Evolutionary conservation across 2,329 filamentous ascomycete species (phyloP).

Genomic region (Camillea tinctor): DNA sequence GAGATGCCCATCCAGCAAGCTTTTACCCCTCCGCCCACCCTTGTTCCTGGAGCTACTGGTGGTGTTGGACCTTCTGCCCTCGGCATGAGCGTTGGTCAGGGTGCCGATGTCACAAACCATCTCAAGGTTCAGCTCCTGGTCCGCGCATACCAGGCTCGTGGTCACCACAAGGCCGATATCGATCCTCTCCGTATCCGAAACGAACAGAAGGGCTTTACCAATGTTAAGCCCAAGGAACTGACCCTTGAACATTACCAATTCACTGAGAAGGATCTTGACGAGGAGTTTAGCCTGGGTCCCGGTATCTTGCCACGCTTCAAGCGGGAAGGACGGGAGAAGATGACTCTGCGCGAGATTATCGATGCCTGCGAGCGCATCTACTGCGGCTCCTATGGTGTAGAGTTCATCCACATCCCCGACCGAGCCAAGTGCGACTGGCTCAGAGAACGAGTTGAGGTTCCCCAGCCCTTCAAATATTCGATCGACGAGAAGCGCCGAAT

Average conservation of each 20-base stretch:
- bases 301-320: conserved; percentile 95
- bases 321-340: conserved; percentile 84
- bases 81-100: conserved; percentile 63
- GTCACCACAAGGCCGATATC: conserved; percentile 97
- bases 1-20: conserved; percentile 97
- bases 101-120: conserved; percentile 88
- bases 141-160: conserved; percentile 94
- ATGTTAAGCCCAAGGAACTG: conserved; percentile 87
- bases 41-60: conserved; percentile 79
- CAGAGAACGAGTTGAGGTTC: conserved; percentile 89
- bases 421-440: conserved; percentile 98
- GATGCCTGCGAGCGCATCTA: conserved; percentile 92
- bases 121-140: conserved; percentile 97
- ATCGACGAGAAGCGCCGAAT: conserved; percentile 98
- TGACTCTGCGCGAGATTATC: conserved; percentile 94
- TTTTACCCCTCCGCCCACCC: conserved; percentile 91
- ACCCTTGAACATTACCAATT: conserved; percentile 94
- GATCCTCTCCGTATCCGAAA: conserved; percentile 93
- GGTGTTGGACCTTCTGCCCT: conserved; percentile 73
- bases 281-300: conserved; percentile 87
- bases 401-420: conserved; percentile 99
- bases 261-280: conserved; percentile 88
- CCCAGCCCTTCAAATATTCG: conserved; percentile 93
- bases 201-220: conserved; percentile 79
- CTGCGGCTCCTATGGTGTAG: conserved; percentile 94